These are phyloP conservation scores for Aspergillus texensis DNA, from an alignment of 2,329 filamentous ascomycete species.

Conservation along the genomic window DNA sequence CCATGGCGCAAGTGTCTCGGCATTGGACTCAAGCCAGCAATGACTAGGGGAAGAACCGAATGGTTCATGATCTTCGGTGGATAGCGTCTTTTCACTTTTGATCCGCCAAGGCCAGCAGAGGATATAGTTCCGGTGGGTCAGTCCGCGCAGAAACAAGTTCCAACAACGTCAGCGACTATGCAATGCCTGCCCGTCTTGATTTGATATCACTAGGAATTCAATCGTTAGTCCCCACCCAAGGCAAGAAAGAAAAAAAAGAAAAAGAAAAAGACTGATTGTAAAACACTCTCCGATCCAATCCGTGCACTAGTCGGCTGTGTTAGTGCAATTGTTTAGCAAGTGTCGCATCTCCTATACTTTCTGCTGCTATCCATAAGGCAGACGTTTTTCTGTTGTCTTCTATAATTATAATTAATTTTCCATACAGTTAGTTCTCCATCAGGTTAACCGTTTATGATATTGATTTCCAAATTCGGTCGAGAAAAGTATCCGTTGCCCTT, in stretches of 20 bases:
- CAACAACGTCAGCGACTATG: conserved; percentile 12
- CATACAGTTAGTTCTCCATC: neutral
- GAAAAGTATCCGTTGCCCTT: neutral
- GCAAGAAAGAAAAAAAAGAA: too few species aligned
- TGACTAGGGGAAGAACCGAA: neutral
- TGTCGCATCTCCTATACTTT: neutral
- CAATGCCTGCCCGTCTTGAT: neutral
- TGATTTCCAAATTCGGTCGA: neutral
- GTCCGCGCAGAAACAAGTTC: conserved; percentile 2
- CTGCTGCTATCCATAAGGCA: neutral
- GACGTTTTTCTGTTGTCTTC: neutral
- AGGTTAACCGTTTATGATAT: neutral
- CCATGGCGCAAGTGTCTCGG: conserved; percentile 7
- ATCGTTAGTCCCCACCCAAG: neutral
- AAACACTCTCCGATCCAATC: conserved; percentile 1
- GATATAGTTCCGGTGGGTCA: conserved; percentile 10
- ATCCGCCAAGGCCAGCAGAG: conserved; percentile 8
- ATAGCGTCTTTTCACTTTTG: neutral
- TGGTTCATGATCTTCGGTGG: conserved; percentile 12
- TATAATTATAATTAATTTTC: too few species aligned
- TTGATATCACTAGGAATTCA: neutral
- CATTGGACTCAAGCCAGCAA: conserved; percentile 2
- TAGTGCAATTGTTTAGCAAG: neutral
- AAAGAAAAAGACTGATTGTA: neutral
- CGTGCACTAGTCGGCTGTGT: neutral